Base-by-base conservation (phyloP, 805 yeast genomes). In the Nakazawaea laoshanensis region DNA sequence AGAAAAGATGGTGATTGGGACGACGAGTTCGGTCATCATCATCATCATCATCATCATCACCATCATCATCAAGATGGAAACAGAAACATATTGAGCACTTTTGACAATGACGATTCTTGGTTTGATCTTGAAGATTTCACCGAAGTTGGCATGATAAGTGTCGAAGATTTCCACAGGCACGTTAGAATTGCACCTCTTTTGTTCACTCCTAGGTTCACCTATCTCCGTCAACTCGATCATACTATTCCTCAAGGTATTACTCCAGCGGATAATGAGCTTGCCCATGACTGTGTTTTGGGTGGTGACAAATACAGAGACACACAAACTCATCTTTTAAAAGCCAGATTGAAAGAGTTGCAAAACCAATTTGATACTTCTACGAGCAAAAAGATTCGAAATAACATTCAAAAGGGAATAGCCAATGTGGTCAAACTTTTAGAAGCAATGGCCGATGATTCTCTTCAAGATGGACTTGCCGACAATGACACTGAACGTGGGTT, bases 121-220 rank as follows among this genome's bases (percentile, higher is more conserved):
- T 65, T 69, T 41, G 88, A 81, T 47, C 37, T 63, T 2, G 50
- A 67, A 19, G 88, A 81, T 49, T 78, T 63, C 40, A 67, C 66
- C 27, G 88, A 81, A 45, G 67, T 75, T 1, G 70, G 64, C 32
- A 45, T 59, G 6, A 59, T 71, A 1, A 46, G 65, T 4, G 39
- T 67, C 6, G 47, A 50, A 7, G 49, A 53, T 1, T 51, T 52
- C 31, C 45, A 53, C 4, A 61, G 77, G 38, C 27, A 45, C 9
- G 61, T 85, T 29, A 59, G 55, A 10, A 68, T 79, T 2, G 47
- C 59, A 27, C 89, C 94, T 3, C 54, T 87, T 40, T 45, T 84
- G 44, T 74, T 59, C 51, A 64, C 94, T 1, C 83, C 89, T 4
- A 59, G 73, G 27, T 78, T 87, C 48, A 62, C 78, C 3, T 88